phyloP scores from a whole-genome alignment of 1,139 yeast genomes.

The Lodderomyces elongisporus region DNA sequence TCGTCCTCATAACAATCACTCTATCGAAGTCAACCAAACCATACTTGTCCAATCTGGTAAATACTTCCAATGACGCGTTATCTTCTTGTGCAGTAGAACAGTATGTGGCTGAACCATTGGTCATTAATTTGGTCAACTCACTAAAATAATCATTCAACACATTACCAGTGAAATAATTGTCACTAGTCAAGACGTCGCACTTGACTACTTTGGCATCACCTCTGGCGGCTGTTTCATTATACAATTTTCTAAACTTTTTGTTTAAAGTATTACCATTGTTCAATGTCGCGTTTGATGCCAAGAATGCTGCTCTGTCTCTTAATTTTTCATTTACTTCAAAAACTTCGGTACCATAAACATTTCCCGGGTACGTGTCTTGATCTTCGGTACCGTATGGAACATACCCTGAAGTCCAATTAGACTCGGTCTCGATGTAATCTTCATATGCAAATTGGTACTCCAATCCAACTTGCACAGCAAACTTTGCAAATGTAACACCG shows the following conservation, averaged over 20 bases:
- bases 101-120: slow-evolving; percentile 57
- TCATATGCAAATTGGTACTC: slow-evolving; percentile 50
- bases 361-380: slow-evolving; percentile 49
- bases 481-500: slow-evolving; percentile 57
- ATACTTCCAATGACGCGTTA: slow-evolving; percentile 59
- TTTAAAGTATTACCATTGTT: slow-evolving; percentile 43
- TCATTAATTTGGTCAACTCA: slow-evolving; percentile 43
- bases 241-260: slow-evolving; percentile 42
- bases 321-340: slow-evolving; percentile 57
- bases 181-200: slow-evolving; percentile 61
- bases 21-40: slow-evolving; percentile 56
- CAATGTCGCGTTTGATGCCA: slow-evolving; percentile 44
- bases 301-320: slow-evolving; percentile 52
- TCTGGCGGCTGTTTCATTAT: slow-evolving; percentile 45
- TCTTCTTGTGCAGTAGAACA: slow-evolving; percentile 68
- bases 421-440: slow-evolving; percentile 44
- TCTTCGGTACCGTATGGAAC: slow-evolving; percentile 50
- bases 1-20: slow-evolving; percentile 58
- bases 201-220: slow-evolving; percentile 44
- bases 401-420: slow-evolving; percentile 60
- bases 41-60: slow-evolving; percentile 48
- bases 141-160: slow-evolving; percentile 47
- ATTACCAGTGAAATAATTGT: slow-evolving; percentile 56
- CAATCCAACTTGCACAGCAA: slow-evolving; percentile 58
- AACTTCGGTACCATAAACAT: slow-evolving; percentile 61